Evolutionary conservation across 2,329 filamentous ascomycete species (phyloP), one percentile per base, ranked within the genome.

Genomic region (Cordyceps fumosorosea): DNA sequence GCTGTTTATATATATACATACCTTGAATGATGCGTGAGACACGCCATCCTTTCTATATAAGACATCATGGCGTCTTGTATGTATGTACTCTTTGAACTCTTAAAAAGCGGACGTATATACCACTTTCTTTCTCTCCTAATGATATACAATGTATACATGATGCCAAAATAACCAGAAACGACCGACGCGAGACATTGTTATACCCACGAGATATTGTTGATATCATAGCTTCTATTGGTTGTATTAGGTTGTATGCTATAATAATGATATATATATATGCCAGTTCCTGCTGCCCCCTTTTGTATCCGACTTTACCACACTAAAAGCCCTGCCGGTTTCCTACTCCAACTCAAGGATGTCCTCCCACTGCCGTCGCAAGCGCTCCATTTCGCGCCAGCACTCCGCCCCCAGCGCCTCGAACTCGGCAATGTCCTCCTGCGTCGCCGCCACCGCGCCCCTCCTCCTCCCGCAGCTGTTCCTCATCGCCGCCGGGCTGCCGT

Each of bases 341-440:
- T 44, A 8, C 26, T 66, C 64, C n/a, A 72, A 56, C 29, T 66
- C 65, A 7, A 72, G 55, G 56, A 71, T 69, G n/a, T 67, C 75
- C 71, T 84, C 87, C 91, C 87, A 92, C 68, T 83, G 78, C 29
- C 71, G 72, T 67, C 91, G 80, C 77, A 96, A 72, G 66, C 77
- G 78, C 78, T 95, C 91, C 81, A 95, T 88, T 74, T 85, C 79
- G 64, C 71, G 78, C 90, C 90, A 93, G 65, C 81, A 85, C 67
- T 78, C 71, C 8, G 76, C 80, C 0, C 88, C 89, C 32, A 82
- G 69, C 64, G 80, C 78, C 72, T 89, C 83, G 69, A 93, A 91
- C 64, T 83, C 77, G 40, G 78, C 77, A 60, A 81, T 79, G 52
- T 79, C 80, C 70, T 89, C 85, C 64, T 81, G 74, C 0, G 86